phyloP scores from a whole-genome alignment of 108 stramenopile genomes.

The Fragilariopsis cylindrus region DNA sequence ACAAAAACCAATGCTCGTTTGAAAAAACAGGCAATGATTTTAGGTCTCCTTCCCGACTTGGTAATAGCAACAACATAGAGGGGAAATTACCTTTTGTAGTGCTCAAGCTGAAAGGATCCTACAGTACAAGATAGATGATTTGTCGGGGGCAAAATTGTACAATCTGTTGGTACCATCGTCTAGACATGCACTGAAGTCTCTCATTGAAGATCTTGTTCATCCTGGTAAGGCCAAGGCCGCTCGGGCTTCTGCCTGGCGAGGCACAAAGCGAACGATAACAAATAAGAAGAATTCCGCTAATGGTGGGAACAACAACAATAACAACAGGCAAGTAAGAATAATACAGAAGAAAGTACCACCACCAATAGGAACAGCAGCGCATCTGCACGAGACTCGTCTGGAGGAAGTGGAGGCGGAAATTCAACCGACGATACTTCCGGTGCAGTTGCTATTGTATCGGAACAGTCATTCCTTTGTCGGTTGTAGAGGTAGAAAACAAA shows the following conservation, averaged over 20 bases:
- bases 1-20: slow-evolving; percentile 71
- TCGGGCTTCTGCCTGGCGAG: slow-evolving; percentile 8
- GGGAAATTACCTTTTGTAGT: slow-evolving; percentile 86
- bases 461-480: slow-evolving; percentile 49
- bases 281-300: slow-evolving; percentile 10
- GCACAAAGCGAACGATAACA: slow-evolving; percentile 13
- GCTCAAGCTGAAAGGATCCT: slow-evolving; percentile 78
- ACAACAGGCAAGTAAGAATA: slow-evolving; percentile 19
- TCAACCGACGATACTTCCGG: slow-evolving; percentile 33
- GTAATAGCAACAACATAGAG: slow-evolving; percentile 60
- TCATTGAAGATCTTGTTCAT: slow-evolving; percentile 49
- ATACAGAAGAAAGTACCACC: slow-evolving; percentile 17
- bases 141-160: slow-evolving; percentile 62
- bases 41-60: slow-evolving; percentile 78
- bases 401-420: slow-evolving; percentile 8
- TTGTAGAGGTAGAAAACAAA: slow-evolving; percentile 51
- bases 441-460: slow-evolving; percentile 45
- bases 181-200: slow-evolving; percentile 43
- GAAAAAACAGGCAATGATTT: slow-evolving; percentile 71
- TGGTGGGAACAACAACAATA: neutral
- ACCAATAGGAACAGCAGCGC: slow-evolving; percentile 12
- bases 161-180: slow-evolving; percentile 68
- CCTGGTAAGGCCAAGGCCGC: slow-evolving; percentile 19
- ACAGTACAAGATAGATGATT: slow-evolving; percentile 49
- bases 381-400: slow-evolving; percentile 20